Evolutionary conservation across 176 grass and related monocot species (phyloP), one percentile per base, ranked within the genome.

Genomic region (Miscanthus lutarioriparius): DNA sequence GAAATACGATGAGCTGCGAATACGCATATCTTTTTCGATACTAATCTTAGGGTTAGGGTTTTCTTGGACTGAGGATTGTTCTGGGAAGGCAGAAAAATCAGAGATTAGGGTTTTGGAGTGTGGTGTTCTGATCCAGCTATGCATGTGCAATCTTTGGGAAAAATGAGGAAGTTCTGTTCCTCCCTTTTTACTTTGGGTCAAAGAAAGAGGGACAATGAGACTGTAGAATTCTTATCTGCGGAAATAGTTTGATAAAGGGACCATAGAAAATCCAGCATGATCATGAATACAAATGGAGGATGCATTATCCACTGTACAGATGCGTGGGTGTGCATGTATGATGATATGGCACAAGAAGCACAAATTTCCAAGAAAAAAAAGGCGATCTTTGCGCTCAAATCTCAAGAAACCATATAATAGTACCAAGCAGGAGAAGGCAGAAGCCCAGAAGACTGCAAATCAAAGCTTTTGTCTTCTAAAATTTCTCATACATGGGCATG

Each of bases 31-130:
- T 62, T 48, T 48, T 65, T 75, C 19, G 14, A 35, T 72, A 14
- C 64, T 23, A 74, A 68, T 79, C 79, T 78, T 87, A 91, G 89
- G 89, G 80, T 80, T 91, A 91, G 89, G 89, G 89, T 91, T 91
- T 91, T 63, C 70, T 22, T 44, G 76, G 80, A 77, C 30, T 15
- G 49, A 72, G 56, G 49, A 91, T 91, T 78, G 63, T 67, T 74
- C 68, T 74, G 59, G 11, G 17, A 83, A 75, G 61, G 67, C 26
- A 35, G 23, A 76, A 53, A 40, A 38, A 82, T 20, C 47, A 37
- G 72, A 74, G 69, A 74, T 64, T 90, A 90, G 88, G 89, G 85
- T 84, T 87, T 84, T 45, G 13, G 28, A 75, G 37, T 3, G 61
- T 14, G 76, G 30, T 41, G 40, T 32, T 81, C 51, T 85, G 69